phyloP scores from a whole-genome alignment of 2,329 filamentous ascomycete species.

The Penicillium freii region DNA sequence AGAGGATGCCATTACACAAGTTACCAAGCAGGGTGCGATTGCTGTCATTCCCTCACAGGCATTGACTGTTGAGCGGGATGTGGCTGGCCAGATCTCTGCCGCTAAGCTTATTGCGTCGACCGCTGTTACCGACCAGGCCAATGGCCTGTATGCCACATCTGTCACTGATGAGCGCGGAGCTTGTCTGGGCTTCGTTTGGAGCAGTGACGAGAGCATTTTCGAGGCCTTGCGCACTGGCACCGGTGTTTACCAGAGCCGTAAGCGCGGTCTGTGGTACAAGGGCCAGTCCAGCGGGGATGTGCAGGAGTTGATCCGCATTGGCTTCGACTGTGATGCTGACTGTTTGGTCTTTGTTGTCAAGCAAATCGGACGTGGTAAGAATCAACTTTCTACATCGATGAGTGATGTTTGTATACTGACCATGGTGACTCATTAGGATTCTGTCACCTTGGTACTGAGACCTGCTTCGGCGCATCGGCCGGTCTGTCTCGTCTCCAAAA shows the following conservation, averaged over 20 bases:
- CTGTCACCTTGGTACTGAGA: conserved; percentile 88
- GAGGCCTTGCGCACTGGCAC: conserved; percentile 78
- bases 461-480: conserved; percentile 82
- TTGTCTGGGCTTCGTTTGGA: conserved; percentile 88
- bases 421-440: conserved; percentile 55
- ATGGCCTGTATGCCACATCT: conserved; percentile 82
- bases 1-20: conserved; percentile 51
- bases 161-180: conserved; percentile 85
- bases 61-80: conserved; percentile 66
- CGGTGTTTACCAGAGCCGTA: conserved; percentile 94
- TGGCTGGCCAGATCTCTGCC: conserved; percentile 61
- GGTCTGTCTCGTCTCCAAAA: conserved; percentile 84
- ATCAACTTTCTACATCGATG: neutral
- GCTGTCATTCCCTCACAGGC: conserved; percentile 70
- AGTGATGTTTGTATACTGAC: conserved; percentile 17
- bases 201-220: conserved; percentile 82
- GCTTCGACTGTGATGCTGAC: conserved; percentile 90
- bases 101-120: conserved; percentile 69
- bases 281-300: conserved; percentile 91
- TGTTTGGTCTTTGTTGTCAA: conserved; percentile 85
- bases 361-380: conserved; percentile 72
- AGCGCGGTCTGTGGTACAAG: conserved; percentile 95
- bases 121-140: conserved; percentile 76
- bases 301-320: conserved; percentile 81
- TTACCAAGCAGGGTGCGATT: conserved; percentile 54